Base-by-base conservation (phyloP, 306 rosid genomes). In the Begonia fuchsioides region DNA sequence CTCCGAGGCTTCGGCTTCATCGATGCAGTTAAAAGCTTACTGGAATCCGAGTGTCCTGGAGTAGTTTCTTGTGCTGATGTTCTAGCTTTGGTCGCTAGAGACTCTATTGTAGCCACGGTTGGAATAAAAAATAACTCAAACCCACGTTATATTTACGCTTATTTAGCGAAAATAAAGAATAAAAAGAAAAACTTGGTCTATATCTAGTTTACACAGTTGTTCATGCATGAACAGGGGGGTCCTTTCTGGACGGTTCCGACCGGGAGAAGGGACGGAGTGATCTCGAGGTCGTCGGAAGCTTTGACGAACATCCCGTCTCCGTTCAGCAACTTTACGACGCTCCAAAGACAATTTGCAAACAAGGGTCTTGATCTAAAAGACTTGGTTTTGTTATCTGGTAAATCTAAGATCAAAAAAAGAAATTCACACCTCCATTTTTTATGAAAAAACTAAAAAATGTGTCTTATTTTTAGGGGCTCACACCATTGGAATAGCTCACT, bases 171-270 rank as follows among this genome's bases (percentile, higher is more conserved):
- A n/a, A n/a, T n/a, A n/a, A n/a, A n/a, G n/a, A n/a, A n/a, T n/a
- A n/a, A n/a, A n/a, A n/a, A n/a, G n/a, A 26, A 20, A 26, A 26
- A 26, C 35, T 26, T 9, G 49, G 20, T 15, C 20, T 44, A 12
- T 55, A 26, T 18, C 40, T 18, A 51, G n/a, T 60, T 26, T 9
- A 55, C 43, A 43, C 11, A 14, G n/a, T n/a, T n/a, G n/a, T n/a
- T 14, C 4, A 43, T 38, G n/a, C 35, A n/a, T 53, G 51, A 13
- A 32, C 70, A 88, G 95, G 98, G 96, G 50, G 98, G 98, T 38
- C 98, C 98, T 26, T 73, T 11, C 35, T 92, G 98, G 98, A 74
- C 59, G 40, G 98, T 92, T 46, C 98, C 98, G 13, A 92, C 96
- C 6, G 96, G 96, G 12, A 50, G 98, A 75, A 82, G 98, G 46